phyloP scores from a whole-genome alignment of 2,329 filamentous ascomycete genomes.

The Colletotrichum sp. region DNA sequence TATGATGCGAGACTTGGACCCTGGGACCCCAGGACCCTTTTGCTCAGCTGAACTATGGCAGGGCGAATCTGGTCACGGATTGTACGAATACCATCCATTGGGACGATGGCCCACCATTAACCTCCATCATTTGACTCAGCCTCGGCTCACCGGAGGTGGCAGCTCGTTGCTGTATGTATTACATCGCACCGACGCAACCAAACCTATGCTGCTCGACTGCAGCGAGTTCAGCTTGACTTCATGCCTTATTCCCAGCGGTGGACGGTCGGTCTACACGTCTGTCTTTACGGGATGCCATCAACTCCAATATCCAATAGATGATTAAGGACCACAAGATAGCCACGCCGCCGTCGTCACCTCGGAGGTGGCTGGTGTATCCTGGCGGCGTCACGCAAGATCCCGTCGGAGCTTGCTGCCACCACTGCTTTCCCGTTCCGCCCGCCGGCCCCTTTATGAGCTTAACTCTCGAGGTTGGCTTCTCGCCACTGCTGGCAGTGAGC shows the following conservation, averaged over 20 bases:
- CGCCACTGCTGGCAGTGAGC: neutral
- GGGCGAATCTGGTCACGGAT: neutral
- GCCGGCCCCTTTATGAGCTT: neutral
- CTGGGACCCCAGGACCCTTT: neutral
- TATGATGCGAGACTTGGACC: neutral
- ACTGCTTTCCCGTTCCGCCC: neutral
- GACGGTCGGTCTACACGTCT: neutral
- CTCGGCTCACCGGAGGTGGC: neutral
- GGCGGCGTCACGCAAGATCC: neutral
- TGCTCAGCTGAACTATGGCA: neutral
- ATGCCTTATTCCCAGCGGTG: neutral
- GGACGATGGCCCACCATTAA: no score
- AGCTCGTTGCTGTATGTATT: neutral
- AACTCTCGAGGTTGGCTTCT: neutral
- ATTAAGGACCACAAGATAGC: neutral
- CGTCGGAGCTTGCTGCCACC: neutral
- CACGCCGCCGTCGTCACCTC: neutral
- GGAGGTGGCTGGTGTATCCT: neutral
- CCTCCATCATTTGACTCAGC: conserved; percentile 1
- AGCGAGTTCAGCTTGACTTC: neutral
- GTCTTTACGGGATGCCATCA: neutral
- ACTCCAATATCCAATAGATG: neutral
- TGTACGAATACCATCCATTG: neutral
- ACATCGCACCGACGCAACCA: neutral
- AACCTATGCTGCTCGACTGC: neutral